Base-by-base conservation (phyloP, 805 yeast genomes). In the Yarrowia divulgata region DNA sequence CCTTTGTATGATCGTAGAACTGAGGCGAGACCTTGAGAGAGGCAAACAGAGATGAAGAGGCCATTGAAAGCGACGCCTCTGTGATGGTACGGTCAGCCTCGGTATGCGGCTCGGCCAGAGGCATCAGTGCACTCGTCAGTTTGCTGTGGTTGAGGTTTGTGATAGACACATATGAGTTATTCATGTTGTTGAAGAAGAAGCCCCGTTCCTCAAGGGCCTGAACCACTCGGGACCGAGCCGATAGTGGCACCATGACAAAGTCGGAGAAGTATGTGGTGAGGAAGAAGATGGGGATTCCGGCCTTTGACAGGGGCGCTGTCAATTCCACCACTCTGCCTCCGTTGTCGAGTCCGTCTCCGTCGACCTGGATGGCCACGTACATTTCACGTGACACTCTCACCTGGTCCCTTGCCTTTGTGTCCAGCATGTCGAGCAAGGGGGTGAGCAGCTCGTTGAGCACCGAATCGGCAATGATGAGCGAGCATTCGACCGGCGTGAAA, bases 241-340 rank as follows among this genome's bases (percentile, higher is more conserved):
- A 73, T 45, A 75, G 76, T 0, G 91, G 91, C n/a, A 87, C 81
- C 58, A 88, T 78, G 29, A 88, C 87, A 58, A 85, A 85, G 75
- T 88, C 90, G 49, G 87, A 84, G 75, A 86, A 87, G 76, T 88
- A 89, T 42, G 88, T 85, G 18, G 88, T 83, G 40, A 88, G 76
- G 76, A 88, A 88, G 74, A 87, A 88, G 42, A 88, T 79, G 1
- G 90, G 83, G 39, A 88, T 86, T 18, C 81, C 82, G 58, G 85
- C 85, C 46, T 80, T 79, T 0, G 89, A 83, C n/a, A 88, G 77
- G 0, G 91, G 91, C 64, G 81, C 80, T 0, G 89, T 86, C 48
- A 88, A 77, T 68, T 85, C 85, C 57, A 88, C 75, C 16, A 88
- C 87, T 50, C 88, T 78, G 3, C 74, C 67, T 48, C 82, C 81